Base-by-base conservation (phyloP, 2,329 filamentous ascomycete genomes). In the Ilyonectria sp. region DNA sequence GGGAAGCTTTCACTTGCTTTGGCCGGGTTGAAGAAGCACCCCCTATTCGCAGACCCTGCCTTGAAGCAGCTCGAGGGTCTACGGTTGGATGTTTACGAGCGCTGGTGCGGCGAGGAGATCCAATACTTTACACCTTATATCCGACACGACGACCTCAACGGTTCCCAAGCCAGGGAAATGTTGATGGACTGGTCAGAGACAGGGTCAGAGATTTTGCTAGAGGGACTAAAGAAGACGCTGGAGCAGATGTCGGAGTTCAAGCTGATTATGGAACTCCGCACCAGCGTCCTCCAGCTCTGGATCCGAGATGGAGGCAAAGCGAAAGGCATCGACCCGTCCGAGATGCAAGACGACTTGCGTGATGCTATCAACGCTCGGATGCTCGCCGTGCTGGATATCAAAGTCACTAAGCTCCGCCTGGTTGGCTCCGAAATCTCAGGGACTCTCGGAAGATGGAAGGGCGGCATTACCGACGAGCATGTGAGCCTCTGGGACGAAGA, bases 71-170 rank as follows among this genome's bases (percentile, higher is more conserved):
- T 96, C 1, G 89, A 93, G 70, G 92, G 91, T 17, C 82, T 97
- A 13, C 89, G 93, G 40, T 82, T 98, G 29, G 94, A 97, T 76
- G 82, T 96, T 10, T 90, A 94, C 75, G 90, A 91, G 70, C 87
- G 87, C 21, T 97, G 94, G 93, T 93, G 96, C 69, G 88, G 92
- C 19, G 90, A 94, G 8, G 94, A 97, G 67, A 93, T 97, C 47
- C 89, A 89, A 53, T 92, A 92, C 71, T 98, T 97, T 77, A 95
- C 91, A 1, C 95, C 95, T 0, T 97, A 94, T 82, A 93, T 97
- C 40, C 90, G 93, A 33, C 91, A 97, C 74, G 93, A 95, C 71
- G 93, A 96, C 71, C 80, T 93, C 5, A 87, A 90, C 26, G 89
- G 87, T 21, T 81, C 84, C 26, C 86, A 90, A 67, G 88, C 89